Percentiles rank a stretch among this genome's conserved stretches.
Evolutionary conservation across 75 land plant species (phyloP).

Genomic region (Isoetes taiwanensis): DNA sequence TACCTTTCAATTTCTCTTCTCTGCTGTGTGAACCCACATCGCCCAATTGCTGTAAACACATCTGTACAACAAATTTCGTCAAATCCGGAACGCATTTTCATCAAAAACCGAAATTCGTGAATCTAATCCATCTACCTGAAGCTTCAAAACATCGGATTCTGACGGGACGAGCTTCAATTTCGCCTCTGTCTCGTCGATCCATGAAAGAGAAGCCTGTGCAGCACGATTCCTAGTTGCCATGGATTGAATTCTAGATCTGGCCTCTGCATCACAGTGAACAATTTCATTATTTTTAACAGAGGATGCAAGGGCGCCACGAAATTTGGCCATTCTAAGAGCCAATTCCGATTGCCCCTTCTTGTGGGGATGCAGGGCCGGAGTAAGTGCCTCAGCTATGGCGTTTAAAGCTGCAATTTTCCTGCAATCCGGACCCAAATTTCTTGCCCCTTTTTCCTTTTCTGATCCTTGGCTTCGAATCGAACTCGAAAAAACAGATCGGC

Average conservation of each 20-base stretch:
- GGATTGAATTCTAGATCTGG: neutral
- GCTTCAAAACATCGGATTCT: conserved; percentile 5
- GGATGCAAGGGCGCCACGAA: neutral
- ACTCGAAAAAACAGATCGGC: no score
- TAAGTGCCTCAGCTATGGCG: conserved; percentile 7
- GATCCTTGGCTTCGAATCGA: no score
- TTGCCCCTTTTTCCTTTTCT: no score
- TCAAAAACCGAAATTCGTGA: no score
- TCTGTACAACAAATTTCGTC: no score
- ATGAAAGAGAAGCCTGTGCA: conserved; percentile 5
- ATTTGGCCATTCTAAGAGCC: conserved; percentile 2
- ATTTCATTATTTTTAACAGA: conserved; percentile 9
- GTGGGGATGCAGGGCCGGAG: conserved; percentile 5
- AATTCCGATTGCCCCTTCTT: conserved; percentile 7
- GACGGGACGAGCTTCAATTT: conserved; percentile 3
- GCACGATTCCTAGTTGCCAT: neutral
- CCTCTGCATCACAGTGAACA: neutral
- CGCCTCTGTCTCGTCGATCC: conserved; percentile 8
- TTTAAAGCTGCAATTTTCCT: neutral
- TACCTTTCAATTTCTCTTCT: no score
- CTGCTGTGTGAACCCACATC: no score
- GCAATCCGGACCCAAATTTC: no score
- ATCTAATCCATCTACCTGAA: no score
- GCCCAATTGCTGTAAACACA: no score
- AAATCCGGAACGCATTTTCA: no score